Evolutionary conservation across 345 rosid species (phyloP).

Genomic region (Syzygium oleosum): DNA sequence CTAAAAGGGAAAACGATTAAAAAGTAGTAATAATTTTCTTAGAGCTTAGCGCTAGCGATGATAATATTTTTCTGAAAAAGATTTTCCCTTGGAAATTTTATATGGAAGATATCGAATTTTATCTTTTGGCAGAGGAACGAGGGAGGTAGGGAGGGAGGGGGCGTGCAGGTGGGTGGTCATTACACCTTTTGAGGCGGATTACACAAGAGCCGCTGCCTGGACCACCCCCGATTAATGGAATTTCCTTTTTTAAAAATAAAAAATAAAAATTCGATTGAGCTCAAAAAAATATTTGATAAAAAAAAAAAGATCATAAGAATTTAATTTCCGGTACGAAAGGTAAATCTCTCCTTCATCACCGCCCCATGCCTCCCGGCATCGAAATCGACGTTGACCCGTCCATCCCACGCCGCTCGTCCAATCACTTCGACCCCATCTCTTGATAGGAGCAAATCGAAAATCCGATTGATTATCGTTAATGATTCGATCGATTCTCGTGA

Average conservation of each 20-base stretch:
- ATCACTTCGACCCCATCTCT: background rate
- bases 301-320: background rate
- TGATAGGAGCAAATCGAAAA: background rate
- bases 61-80: background rate
- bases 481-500: background rate
- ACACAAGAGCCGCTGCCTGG: background rate
- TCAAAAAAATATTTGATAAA: background rate
- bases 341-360: background rate
- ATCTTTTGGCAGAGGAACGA: background rate
- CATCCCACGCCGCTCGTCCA: background rate
- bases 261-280: background rate
- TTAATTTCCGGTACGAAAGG: background rate
- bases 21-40: background rate
- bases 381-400: background rate
- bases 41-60: background rate
- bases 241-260: background rate
- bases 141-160: too few relatives aligned
- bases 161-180: background rate
- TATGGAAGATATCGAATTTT: background rate
- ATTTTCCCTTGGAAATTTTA: background rate
- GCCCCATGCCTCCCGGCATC: background rate
- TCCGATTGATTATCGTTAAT: background rate
- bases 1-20: too few relatives aligned
- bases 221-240: background rate
- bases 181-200: background rate